Evolutionary conservation across 1,139 yeast species (phyloP).

Genomic region (Taiozyma onychis): DNA sequence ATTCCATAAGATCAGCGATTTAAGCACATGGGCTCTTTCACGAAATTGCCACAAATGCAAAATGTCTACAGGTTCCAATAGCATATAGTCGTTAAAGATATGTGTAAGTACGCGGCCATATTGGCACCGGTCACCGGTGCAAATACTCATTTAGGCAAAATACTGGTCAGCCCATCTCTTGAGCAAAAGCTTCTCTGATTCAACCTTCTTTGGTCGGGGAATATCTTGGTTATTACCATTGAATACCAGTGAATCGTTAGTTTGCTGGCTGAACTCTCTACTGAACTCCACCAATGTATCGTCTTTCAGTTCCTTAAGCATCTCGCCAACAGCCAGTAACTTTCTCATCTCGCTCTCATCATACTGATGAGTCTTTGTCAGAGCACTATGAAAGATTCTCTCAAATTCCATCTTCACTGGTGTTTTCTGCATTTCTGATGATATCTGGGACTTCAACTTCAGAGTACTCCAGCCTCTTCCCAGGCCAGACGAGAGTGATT

Average conservation of each 20-base stretch:
- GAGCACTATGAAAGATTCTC: conserved; percentile 4
- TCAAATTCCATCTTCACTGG: conserved; percentile 5
- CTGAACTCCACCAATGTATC: conserved; percentile 1
- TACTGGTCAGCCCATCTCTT: conserved; percentile 25
- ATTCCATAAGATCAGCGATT: background rate
- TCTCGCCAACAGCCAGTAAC: conserved; percentile 10
- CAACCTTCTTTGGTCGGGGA: conserved; percentile 14
- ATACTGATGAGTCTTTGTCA: conserved; percentile 1
- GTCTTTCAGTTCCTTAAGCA: conserved; percentile 15
- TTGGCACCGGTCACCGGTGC: background rate
- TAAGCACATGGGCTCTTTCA: background rate
- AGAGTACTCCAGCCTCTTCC: conserved; percentile 2
- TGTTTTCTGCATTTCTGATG: background rate
- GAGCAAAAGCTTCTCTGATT: conserved; percentile 19
- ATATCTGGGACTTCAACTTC: background rate
- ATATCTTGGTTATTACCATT: background rate
- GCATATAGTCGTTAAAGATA: background rate
- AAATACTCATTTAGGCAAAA: conserved; percentile 6
- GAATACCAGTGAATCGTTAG: background rate
- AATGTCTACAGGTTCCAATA: background rate
- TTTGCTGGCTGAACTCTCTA: conserved; percentile 2
- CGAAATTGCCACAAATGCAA: background rate
- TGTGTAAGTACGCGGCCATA: background rate
- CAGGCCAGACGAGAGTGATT: background rate
- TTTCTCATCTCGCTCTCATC: conserved; percentile 11